Conservation (phyloP, 495 filamentous ascomycete genomes). For the Chlorociboria aeruginascens region DNA sequence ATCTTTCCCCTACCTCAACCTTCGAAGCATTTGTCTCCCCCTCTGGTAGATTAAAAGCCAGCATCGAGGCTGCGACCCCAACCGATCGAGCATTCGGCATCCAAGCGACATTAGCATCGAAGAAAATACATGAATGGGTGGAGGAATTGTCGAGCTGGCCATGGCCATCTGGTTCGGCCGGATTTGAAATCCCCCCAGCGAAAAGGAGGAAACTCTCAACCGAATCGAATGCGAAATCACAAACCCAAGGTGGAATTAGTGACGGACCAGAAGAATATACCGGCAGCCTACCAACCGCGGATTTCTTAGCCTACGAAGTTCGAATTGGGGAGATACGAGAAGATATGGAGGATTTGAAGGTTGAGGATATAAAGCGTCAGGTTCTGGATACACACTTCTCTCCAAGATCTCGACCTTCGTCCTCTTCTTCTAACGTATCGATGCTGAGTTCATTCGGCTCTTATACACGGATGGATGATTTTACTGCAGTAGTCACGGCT, state of each 20-base stretch:
- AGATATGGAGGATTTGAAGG: constrained; percentile 65
- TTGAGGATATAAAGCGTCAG: constrained; percentile 85
- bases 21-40: constrained; percentile 42
- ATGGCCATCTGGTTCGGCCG: constrained; percentile 45
- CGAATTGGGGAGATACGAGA: constrained; percentile 68
- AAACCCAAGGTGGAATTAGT: background rate
- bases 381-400: constrained; percentile 69
- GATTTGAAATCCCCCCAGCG: constrained; percentile 38
- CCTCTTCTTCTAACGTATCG: constrained; percentile 22
- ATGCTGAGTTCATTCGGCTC: constrained; percentile 27
- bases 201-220: constrained; percentile 23
- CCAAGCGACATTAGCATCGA: constrained; percentile 59
- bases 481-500: constrained; percentile 80
- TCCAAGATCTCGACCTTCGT: constrained; percentile 38
- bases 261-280: constrained; percentile 37
- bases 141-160: constrained; percentile 64
- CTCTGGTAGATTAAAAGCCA: constrained; percentile 42
- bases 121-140: constrained; percentile 65
- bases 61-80: constrained; percentile 53
- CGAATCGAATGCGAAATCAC: constrained; percentile 4
- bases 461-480: constrained; percentile 55
- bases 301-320: constrained; percentile 54
- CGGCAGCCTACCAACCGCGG: constrained; percentile 51
- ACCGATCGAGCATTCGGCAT: constrained; percentile 61
- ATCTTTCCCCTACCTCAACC: constrained; percentile 43